Evolutionary conservation across 2,329 filamentous ascomycete genomes (phyloP), one percentile per base, ranked within the genome.

Genomic region (Colletotrichum salicis): DNA sequence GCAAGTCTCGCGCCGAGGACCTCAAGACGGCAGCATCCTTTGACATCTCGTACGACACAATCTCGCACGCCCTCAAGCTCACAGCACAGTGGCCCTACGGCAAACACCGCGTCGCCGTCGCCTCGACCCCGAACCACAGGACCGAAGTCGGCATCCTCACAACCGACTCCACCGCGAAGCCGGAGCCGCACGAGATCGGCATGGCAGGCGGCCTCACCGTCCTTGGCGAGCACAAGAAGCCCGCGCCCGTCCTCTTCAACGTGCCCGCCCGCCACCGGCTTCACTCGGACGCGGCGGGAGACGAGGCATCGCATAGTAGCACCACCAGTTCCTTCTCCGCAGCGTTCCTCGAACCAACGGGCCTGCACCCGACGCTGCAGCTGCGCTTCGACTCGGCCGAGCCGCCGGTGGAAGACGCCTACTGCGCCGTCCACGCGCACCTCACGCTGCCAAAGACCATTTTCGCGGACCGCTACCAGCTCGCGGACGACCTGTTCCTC

Each of bases 401-500:
- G 27, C 82, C 88, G 19, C 88, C 87, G 0, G 82, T 85, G 76
- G 79, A 87, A 62, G 86, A 88, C 55, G 83, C 86, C n/a, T 83
- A 85, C 35, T 98, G 96, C 81, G 87, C 88, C 19, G 85, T 95
- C 1, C 91, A 97, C 81, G 89, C 93, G 12, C 94, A 97, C 81
- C 83, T 97, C 31, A 97, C 94, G 0, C 88, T 98, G 3, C 95
- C 96, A 1, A 93, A 92, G 31, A 83, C 87, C 60, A 86, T 98
- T 73, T 98, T 98, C 81, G 90, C 93, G 51, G 96, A 98, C 84
- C 91, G 92, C 78, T 97, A 97, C 82, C 94, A 97, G 81, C 88
- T 98, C 72, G 86, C 85, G 29, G 93, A 95, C 79, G 82, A 88
- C 0, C 86, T 97, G 5, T 96, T 97, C 82, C 87, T 97, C 35